Evolutionary conservation across 306 rosid species (phyloP).

Genomic region (Glycyrrhiza uralensis): DNA sequence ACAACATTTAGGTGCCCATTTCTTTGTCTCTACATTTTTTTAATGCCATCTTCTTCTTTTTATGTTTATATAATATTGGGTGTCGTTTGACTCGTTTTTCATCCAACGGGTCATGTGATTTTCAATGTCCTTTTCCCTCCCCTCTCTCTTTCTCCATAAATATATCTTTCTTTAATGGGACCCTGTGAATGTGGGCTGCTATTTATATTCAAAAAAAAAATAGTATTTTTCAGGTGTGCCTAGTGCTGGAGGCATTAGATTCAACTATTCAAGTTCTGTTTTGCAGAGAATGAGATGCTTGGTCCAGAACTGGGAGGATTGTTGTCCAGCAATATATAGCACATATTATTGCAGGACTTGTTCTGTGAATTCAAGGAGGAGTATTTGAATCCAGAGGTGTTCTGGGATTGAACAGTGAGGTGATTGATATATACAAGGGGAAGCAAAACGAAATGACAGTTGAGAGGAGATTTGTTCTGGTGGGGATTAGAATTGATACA

Average conservation of each 20-base stretch:
- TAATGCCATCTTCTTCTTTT: background rate
- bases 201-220: conserved; percentile 29
- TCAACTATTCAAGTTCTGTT: conserved; percentile 32
- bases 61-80: background rate
- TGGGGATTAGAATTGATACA: conserved; percentile 66
- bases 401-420: conserved; percentile 18
- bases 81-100: background rate
- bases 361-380: conserved; percentile 26
- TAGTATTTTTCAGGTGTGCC: conserved; percentile 10
- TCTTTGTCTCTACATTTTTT: conserved; percentile 35
- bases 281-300: conserved; percentile 41
- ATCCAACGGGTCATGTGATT: conserved; percentile 25
- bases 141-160: background rate
- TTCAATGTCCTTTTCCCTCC: background rate
- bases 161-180: background rate
- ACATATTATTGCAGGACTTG: conserved; percentile 15
- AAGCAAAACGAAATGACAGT: conserved; percentile 45
- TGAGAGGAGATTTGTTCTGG: conserved; percentile 58
- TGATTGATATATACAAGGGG: conserved; percentile 1
- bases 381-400: background rate
- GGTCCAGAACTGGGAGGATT: conserved; percentile 26
- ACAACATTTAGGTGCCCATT: conserved; percentile 52
- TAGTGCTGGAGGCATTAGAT: conserved; percentile 17
- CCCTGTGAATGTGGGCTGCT: conserved; percentile 4
- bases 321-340: background rate